Conservation (phyloP, 192 early-diverging fungal species). For the Neocallimastix lanati region DNA sequence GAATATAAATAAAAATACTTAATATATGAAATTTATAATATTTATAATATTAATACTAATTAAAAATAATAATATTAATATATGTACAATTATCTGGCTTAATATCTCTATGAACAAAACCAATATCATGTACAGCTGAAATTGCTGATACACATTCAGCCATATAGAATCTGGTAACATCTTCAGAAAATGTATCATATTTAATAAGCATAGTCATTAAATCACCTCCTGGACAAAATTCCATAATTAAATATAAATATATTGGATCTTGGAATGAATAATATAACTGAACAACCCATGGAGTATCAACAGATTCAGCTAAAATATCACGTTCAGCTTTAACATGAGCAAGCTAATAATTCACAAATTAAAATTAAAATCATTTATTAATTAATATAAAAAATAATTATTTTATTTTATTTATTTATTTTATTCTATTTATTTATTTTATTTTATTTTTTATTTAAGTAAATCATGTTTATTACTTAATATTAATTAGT, state of each 20-base stretch:
- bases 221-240: constrained; percentile 96
- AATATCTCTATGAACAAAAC: constrained; percentile 76
- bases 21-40: not conserved
- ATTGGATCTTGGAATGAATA: constrained; percentile 93
- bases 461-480: not conserved
- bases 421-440: not conserved
- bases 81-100: constrained; percentile 37
- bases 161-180: constrained; percentile 96
- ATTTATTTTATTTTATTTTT: not conserved
- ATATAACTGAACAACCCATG: constrained; percentile 95
- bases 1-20: not conserved
- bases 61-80: not conserved
- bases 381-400: not conserved
- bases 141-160: constrained; percentile 89
- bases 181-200: constrained; percentile 88
- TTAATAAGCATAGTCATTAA: constrained; percentile 99
- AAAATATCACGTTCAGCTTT: constrained; percentile 96
- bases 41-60: not conserved
- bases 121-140: constrained; percentile 78
- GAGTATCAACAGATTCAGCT: constrained; percentile 77
- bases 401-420: not conserved
- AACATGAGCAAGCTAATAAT: constrained; percentile 69
- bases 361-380: not conserved
- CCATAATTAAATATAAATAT: constrained; percentile 97
- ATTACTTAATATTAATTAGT: not conserved